Evolutionary conservation across 108 stramenopile species (phyloP).

Genomic region (Mediolabrus comicus): DNA sequence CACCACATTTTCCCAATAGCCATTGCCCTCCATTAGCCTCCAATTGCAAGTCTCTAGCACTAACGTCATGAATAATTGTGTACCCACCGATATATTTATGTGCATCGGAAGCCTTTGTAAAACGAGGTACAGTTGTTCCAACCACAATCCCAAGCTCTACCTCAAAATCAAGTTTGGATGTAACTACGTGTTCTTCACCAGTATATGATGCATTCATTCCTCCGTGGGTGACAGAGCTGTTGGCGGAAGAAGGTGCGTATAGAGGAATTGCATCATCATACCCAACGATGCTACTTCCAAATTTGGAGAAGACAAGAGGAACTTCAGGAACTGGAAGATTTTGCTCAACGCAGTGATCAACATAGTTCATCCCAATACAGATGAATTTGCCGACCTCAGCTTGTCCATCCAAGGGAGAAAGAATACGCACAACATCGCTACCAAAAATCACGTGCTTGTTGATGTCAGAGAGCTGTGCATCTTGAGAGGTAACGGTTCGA

Average conservation of each 20-base stretch:
- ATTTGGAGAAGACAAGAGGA: constrained; percentile 62
- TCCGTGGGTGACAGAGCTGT: constrained; percentile 9
- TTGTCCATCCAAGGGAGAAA: constrained; percentile 51
- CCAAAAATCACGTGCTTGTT: constrained; percentile 18
- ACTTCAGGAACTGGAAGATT: constrained; percentile 49
- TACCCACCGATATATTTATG: constrained; percentile 58
- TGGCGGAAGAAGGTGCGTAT: constrained; percentile 8
- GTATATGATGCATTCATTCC: constrained; percentile 11
- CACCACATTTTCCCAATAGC: constrained; percentile 58
- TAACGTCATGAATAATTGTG: constrained; percentile 64
- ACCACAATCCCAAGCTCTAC: constrained; percentile 68
- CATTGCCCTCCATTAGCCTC: constrained; percentile 71
- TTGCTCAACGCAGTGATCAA: constrained; percentile 59
- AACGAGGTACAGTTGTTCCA: constrained; percentile 49
- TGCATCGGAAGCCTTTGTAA: constrained; percentile 40
- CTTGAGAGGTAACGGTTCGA: constrained; percentile 13
- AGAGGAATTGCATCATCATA: constrained; percentile 44
- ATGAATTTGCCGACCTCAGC: constrained; percentile 53
- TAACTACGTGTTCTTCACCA: constrained; percentile 18
- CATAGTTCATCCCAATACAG: constrained; percentile 70
- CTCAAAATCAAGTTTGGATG: constrained; percentile 64
- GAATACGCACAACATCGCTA: constrained; percentile 14
- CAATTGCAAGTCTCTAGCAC: constrained; percentile 65
- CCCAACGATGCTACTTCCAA: constrained; percentile 48
- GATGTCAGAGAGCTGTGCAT: constrained; percentile 1